Evolutionary conservation across 495 filamentous ascomycete genomes (phyloP), one percentile per base, ranked within the genome.

Genomic region (Letharia columbiana): DNA sequence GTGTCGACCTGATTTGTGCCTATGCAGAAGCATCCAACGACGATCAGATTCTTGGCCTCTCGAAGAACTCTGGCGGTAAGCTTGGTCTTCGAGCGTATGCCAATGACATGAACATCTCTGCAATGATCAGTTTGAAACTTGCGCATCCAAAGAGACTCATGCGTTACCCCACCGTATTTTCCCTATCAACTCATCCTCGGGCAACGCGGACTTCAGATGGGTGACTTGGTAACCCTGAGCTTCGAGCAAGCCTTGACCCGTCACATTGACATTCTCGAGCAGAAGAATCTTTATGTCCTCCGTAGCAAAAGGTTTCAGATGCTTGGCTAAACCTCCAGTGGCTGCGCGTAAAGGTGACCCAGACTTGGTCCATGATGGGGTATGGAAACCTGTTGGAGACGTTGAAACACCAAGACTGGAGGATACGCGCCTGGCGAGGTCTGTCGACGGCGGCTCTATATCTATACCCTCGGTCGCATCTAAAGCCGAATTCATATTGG

Each of bases 1-100:
- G 97, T 84, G 73, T 99, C 91, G 61, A 99, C 95, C 74, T 98
- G 95, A 81, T 98, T 97, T 62, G 95, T 99, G 60, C 95, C 95
- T 67, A 98, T 99, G 75, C 95, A 99, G 83, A 99, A 99, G 78
- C 95, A 98, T 54, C 95, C 95, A 67, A 98, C 87, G 57, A 96
- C 94, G 66, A 97, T 88, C 41, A 99, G 85, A 73, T 96, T 93
- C 78, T 91, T 92, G 49, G 94, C 94, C 74, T 96, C 88, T 63
- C 83, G 83, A 63, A 99, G 78, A 44, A 99, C 90, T 68, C 87
- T 87, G 61, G 88, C 88, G 17, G 87, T 91, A 68, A 99, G 84
- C 77, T 92, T 96, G 28, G 95, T 99, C 80, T 99, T 98, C 39
- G 95, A 98, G 67, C 95, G 90, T 69, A 98, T 97, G 67, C 95